These are phyloP conservation scores for Amaranthus cruentus DNA, from an alignment of 148 eudicot genomes.

Conservation along the genomic window DNA sequence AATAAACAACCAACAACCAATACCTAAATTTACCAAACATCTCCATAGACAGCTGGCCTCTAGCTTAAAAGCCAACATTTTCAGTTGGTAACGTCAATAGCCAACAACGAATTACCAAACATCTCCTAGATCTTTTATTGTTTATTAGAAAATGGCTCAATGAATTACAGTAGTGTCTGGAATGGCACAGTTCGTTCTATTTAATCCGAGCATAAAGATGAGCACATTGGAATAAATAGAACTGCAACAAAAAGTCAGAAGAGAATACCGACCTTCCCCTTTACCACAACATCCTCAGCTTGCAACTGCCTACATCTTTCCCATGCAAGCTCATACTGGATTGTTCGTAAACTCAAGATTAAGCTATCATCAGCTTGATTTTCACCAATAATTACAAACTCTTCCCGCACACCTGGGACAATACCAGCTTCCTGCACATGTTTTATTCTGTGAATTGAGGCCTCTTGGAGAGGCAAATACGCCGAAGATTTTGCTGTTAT, in stretches of 20 bases:
- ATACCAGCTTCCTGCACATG: conserved; percentile 82
- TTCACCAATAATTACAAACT: conserved; percentile 76
- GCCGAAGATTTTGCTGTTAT: conserved; percentile 89
- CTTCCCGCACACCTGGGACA: conserved; percentile 65
- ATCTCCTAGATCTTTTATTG: too few species aligned
- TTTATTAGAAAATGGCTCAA: neutral
- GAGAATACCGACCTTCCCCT: conserved; percentile 64
- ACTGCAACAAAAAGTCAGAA: neutral
- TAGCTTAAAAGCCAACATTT: too few species aligned
- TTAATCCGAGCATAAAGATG: neutral
- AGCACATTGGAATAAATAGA: neutral
- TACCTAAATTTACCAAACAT: too few species aligned
- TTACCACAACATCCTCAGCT: conserved; percentile 84
- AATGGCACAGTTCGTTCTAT: neutral
- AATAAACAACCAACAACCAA: too few species aligned
- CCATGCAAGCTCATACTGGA: conserved; percentile 91
- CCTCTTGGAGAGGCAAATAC: conserved; percentile 76
- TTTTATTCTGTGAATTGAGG: conserved; percentile 60
- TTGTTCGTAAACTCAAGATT: conserved; percentile 59
- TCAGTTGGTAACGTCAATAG: too few species aligned
- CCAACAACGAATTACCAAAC: too few species aligned
- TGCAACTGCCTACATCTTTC: conserved; percentile 94
- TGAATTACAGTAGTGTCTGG: neutral
- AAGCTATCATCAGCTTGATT: conserved; percentile 79
- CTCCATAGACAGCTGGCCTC: too few species aligned